These are phyloP conservation scores for Akanthomyces lecanii DNA, from an alignment of 2,329 filamentous ascomycete genomes.

Conservation along the genomic window DNA sequence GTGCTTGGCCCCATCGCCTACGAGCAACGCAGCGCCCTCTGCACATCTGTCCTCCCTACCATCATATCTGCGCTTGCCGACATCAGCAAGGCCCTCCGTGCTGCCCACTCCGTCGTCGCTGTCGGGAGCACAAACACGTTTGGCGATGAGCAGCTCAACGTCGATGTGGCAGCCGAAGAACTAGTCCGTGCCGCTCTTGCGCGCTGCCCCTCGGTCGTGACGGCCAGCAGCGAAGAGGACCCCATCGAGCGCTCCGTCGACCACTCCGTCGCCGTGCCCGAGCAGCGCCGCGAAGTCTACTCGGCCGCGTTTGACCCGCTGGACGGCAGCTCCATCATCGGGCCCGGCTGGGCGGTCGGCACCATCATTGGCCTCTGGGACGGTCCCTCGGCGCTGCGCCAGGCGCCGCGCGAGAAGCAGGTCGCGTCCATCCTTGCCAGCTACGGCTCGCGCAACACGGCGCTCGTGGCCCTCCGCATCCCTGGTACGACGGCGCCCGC, in stretches of 20 bases:
- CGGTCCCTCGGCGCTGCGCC: conserved; percentile 41
- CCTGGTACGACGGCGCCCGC: conserved; percentile 29
- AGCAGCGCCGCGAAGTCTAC: conserved; percentile 41
- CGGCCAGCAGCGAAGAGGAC: conserved; percentile 59
- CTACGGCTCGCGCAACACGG: conserved; percentile 52
- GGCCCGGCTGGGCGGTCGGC: conserved; percentile 54
- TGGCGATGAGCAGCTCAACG: conserved; percentile 57
- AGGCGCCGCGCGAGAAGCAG: conserved; percentile 37
- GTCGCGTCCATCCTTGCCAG: conserved; percentile 50
- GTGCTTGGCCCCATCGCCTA: conserved; percentile 23
- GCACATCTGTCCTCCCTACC: conserved; percentile 43
- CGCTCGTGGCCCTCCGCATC: conserved; percentile 49
- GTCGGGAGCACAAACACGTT: conserved; percentile 52
- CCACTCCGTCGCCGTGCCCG: conserved; percentile 11
- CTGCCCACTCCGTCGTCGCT: conserved; percentile 41
- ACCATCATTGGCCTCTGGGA: conserved; percentile 59
- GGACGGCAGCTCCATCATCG: conserved; percentile 59
- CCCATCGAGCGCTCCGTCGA: conserved; percentile 43
- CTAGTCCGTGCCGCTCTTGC: conserved; percentile 43
- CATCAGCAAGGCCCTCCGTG: conserved; percentile 42
- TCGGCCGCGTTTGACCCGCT: conserved; percentile 60
- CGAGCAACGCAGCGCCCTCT: conserved; percentile 29
- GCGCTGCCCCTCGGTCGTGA: conserved; percentile 40
- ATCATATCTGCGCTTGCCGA: conserved; percentile 43
- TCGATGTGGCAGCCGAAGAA: conserved; percentile 50